Base-by-base conservation (phyloP, 2,329 filamentous ascomycete species). In the Cladophialophora chaetospira region DNA sequence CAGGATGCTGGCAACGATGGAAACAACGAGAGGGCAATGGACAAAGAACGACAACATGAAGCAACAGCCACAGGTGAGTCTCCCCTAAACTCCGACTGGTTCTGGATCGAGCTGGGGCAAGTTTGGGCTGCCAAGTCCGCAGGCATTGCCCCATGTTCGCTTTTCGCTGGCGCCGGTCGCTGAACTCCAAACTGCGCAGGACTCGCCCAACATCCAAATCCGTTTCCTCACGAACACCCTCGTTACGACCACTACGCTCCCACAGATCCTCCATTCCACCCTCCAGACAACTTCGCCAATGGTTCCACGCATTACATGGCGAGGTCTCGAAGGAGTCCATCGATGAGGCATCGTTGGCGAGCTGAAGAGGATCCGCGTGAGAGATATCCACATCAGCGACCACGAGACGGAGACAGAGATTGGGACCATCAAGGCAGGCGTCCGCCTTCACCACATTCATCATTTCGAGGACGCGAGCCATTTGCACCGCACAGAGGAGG, bases 321-420 rank as follows among this genome's bases (percentile, higher is more conserved):
- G 73, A 74, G 73, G 70, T 75, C 75, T 69, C 73, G 70, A 71
- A 72, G 71, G 72, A 77, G 74, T 72, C 75, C 75, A 69, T 72
- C 73, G 68, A 72, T 78, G 74, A 79, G 72, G 75, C 73, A 78
- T 69, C 71, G 77, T 71, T 77, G 77, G 76, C 77, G 73, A 72
- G 72, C 69, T 67, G 69, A 75, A 68, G 70, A 70, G 65, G 72
- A 77, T 61, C 66, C 66, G 58, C 68, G 69, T 68, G 70, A 74
- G 61, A 65, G 59, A 62, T 45, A 56, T 61, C 54, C 43, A 46
- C 52, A 51, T 45, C 55, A 53, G 9, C 48, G 25, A 42, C 55
- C 66, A 66, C 57, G 69, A 61, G 51, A 65, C 64, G 67, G 69
- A 71, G 74, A 69, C 70, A 40, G 61, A 49, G 57, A 63, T 25